Percentiles rank a stretch among this genome's conserved stretches.
Evolutionary conservation across 371 early-diverging fungal genomes (phyloP).

Genomic region (Mortierella sp.): DNA sequence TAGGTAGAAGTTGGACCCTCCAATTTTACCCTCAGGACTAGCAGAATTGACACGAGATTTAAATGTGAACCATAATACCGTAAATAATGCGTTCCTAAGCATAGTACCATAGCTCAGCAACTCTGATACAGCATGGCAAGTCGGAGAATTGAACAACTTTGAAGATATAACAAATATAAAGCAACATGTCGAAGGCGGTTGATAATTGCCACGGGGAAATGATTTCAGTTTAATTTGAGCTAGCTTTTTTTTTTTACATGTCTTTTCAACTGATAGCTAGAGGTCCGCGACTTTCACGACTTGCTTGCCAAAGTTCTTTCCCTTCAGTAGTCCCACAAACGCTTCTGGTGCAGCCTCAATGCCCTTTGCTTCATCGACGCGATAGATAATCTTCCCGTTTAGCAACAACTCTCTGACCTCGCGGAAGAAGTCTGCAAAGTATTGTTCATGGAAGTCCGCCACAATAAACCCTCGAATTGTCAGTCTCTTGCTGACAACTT

Average conservation of each 20-base stretch:
- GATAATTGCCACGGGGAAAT: no score
- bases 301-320: slow-evolving; percentile 79
- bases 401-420: slow-evolving; percentile 61
- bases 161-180: neutral
- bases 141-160: no score
- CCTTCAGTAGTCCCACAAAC: slow-evolving; percentile 71
- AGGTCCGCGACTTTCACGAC: slow-evolving; percentile 65
- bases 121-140: no score
- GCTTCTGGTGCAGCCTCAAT: slow-evolving; percentile 73
- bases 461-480: slow-evolving; percentile 71
- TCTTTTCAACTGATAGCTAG: neutral
- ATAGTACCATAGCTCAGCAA: neutral
- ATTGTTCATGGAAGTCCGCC: slow-evolving; percentile 55
- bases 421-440: slow-evolving; percentile 58
- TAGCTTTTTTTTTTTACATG: neutral
- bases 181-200: no score
- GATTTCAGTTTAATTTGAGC: no score
- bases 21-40: slow-evolving; percentile 73
- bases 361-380: slow-evolving; percentile 67
- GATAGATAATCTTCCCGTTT: slow-evolving; percentile 65
- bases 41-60: neutral
- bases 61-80: neutral
- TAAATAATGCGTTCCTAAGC: neutral
- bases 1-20: slow-evolving; percentile 60
- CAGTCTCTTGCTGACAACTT: slow-evolving; percentile 63